Conservation (phyloP, 1,284 basidiomycete species). For the Trichosporon asahii region DNA sequence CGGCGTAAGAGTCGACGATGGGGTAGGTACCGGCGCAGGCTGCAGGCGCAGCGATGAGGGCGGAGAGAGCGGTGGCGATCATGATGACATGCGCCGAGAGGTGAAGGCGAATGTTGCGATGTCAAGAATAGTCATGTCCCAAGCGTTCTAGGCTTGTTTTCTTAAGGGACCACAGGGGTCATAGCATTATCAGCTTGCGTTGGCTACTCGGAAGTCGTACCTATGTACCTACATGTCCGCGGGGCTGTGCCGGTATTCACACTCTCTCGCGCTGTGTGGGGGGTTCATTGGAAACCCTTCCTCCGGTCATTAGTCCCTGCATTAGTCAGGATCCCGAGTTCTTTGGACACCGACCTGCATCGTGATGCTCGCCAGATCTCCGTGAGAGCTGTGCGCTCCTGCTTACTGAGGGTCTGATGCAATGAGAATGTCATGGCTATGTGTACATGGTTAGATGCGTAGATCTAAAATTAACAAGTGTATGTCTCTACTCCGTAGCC, state of each 20-base stretch:
- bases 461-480: not conserved
- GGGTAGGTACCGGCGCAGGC: conserved; percentile 17
- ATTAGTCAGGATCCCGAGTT: not conserved
- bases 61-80: conserved; percentile 8
- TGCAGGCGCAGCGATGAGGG: conserved; percentile 12
- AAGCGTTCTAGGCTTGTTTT: not conserved
- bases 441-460: conserved; percentile 1
- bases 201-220: not conserved
- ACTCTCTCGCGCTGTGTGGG: not conserved
- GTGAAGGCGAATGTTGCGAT: not conserved
- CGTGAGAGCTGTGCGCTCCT: not conserved
- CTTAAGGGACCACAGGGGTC: not conserved
- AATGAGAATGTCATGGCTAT: not conserved
- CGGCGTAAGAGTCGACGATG: conserved; percentile 27
- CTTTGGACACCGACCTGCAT: not conserved
- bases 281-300: not conserved
- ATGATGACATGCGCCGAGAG: conserved; percentile 9
- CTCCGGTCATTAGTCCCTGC: not conserved
- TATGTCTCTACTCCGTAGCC: not conserved
- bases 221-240: not conserved
- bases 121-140: not conserved
- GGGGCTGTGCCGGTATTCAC: not conserved
- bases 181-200: not conserved
- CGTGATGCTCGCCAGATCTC: no score
- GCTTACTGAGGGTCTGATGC: not conserved